Conservation (phyloP, 2,329 filamentous ascomycete genomes). For the Lasiodiplodia gonubiensis region DNA sequence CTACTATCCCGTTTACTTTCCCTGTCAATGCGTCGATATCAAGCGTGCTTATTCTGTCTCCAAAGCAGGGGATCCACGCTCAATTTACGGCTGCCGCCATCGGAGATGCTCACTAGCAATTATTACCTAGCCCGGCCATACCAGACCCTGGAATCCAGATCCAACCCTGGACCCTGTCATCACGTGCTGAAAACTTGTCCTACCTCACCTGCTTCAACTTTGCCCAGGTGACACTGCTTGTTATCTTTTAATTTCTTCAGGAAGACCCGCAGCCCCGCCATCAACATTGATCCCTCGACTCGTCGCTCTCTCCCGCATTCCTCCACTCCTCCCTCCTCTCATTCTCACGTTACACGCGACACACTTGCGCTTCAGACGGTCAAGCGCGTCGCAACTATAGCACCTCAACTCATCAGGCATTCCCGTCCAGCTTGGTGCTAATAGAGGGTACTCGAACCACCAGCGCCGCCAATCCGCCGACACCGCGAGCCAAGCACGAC, state of each 20-base stretch:
- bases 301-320: not conserved
- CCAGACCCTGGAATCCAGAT: not conserved
- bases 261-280: not conserved
- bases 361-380: not conserved
- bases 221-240: slow-evolving; percentile 10
- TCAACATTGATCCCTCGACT: not conserved
- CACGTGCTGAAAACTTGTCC: slow-evolving; percentile 25
- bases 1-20: slow-evolving; percentile 1
- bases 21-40: not conserved
- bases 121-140: not conserved
- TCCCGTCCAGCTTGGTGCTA: not conserved
- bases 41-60: slow-evolving; percentile 1
- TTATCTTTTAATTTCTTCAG: not conserved
- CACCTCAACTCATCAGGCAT: not conserved
- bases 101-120: not conserved
- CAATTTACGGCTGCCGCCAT: not conserved
- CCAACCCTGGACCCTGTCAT: slow-evolving; percentile 2
- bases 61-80: slow-evolving; percentile 15
- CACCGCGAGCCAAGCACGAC: not conserved
- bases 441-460: not conserved
- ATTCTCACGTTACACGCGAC: slow-evolving; percentile 6
- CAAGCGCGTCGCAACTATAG: slow-evolving; percentile 10
- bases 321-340: not conserved
- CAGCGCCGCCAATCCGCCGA: not conserved
- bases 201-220: slow-evolving; percentile 5